Conservation (phyloP, 169 alveolate genomes). For the Besnoitia besnoiti region DNA sequence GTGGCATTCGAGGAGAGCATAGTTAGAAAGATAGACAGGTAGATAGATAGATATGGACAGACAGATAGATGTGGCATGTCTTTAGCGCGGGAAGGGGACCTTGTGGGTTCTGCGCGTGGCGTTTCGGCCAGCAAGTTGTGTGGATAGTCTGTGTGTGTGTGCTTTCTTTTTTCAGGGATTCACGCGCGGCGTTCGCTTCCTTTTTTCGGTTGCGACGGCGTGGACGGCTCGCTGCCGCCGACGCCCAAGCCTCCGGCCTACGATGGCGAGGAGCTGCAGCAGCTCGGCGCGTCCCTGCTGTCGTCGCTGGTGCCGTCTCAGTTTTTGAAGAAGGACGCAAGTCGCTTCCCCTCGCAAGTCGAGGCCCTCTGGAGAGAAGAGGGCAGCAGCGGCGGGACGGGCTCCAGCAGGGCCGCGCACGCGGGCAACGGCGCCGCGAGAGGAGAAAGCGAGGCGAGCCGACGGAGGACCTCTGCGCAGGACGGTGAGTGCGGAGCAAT, state of each 20-base stretch:
- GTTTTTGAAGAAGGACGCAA: not conserved
- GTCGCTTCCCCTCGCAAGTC: not conserved
- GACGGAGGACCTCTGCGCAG: not conserved
- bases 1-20: too few species aligned
- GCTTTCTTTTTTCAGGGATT: not conserved
- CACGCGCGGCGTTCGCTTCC: constrained; percentile 42
- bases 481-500: not conserved
- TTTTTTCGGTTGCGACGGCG: constrained; percentile 36
- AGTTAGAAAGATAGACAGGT: too few species aligned
- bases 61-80: too few species aligned
- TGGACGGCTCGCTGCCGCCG: constrained; percentile 34
- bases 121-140: too few species aligned
- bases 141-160: too few species aligned
- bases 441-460: not conserved
- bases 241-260: constrained; percentile 10
- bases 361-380: not conserved
- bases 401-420: not conserved
- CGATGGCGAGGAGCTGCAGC: constrained; percentile 29
- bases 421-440: not conserved
- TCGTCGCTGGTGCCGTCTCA: not conserved
- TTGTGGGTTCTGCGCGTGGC: too few species aligned
- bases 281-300: constrained; percentile 12
- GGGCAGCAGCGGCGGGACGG: not conserved
- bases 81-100: too few species aligned
- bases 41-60: too few species aligned